phyloP scores from a whole-genome alignment of 495 filamentous ascomycete genomes.

The Astrothelium macrocarpum region DNA sequence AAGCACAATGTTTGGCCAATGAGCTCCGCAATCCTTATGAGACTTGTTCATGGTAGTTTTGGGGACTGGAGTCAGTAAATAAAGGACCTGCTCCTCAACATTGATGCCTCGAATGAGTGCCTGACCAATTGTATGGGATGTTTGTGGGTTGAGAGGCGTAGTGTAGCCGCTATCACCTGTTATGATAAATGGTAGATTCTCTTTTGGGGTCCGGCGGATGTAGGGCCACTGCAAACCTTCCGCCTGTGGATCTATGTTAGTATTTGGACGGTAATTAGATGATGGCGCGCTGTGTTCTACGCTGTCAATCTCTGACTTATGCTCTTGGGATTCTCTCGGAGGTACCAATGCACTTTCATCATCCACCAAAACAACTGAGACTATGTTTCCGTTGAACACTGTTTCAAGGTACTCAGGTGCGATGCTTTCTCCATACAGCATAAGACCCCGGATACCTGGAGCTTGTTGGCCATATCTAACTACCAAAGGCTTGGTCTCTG shows the following conservation, averaged over 20 bases:
- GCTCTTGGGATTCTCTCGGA: background rate
- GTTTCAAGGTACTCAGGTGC: slow-evolving; percentile 39
- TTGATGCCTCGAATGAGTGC: slow-evolving; percentile 50
- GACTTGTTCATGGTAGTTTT: slow-evolving; percentile 11
- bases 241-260: background rate
- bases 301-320: background rate
- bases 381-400: slow-evolving; percentile 48
- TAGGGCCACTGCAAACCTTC: background rate
- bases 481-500: slow-evolving; percentile 41
- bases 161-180: slow-evolving; percentile 6
- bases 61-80: slow-evolving; percentile 44
- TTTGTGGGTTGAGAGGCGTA: slow-evolving; percentile 33
- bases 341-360: slow-evolving; percentile 17
- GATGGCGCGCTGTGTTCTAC: background rate
- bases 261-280: background rate
- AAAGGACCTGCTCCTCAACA: slow-evolving; percentile 33
- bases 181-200: slow-evolving; percentile 18
- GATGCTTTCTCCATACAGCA: slow-evolving; percentile 44
- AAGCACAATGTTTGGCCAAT: slow-evolving; percentile 30
- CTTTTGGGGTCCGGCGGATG: slow-evolving; percentile 12
- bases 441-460: slow-evolving; percentile 43
- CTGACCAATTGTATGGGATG: slow-evolving; percentile 40
- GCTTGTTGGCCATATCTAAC: slow-evolving; percentile 45
- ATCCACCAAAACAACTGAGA: slow-evolving; percentile 48
- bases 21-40: background rate